Percentiles rank a stretch among this genome's conserved stretches.
Evolutionary conservation across 1,139 yeast species (phyloP).

Genomic region (Blastobotrys buckinghamii): DNA sequence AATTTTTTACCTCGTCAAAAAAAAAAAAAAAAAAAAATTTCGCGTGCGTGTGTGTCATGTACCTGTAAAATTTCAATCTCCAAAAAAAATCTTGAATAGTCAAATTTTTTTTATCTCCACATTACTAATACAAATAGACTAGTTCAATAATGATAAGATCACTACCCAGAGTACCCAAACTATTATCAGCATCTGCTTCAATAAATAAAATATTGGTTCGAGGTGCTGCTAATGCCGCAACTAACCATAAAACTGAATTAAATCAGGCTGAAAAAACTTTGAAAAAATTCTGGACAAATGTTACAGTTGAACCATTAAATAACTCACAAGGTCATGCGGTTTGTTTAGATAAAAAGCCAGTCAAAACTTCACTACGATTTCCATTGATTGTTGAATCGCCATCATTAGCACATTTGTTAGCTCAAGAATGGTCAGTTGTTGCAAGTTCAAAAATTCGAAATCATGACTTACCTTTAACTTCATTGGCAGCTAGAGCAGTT

Average conservation of each 20-base stretch:
- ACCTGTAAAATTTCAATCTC: background rate
- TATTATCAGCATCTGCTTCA: too few species aligned
- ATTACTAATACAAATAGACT: background rate
- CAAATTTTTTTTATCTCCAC: background rate
- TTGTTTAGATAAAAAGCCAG: slow-evolving; percentile 65
- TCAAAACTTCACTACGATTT: slow-evolving; percentile 82
- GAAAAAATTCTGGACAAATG: slow-evolving; percentile 81
- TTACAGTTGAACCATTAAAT: slow-evolving; percentile 40
- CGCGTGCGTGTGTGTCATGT: background rate
- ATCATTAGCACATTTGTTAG: slow-evolving; percentile 63
- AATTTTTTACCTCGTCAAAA: background rate
- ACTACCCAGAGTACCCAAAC: background rate
- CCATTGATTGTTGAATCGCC: slow-evolving; percentile 54
- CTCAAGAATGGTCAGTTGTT: slow-evolving; percentile 83
- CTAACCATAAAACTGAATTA: slow-evolving; percentile 47
- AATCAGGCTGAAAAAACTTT: slow-evolving; percentile 67
- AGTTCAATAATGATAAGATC: background rate
- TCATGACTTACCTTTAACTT: slow-evolving; percentile 78
- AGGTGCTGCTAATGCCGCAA: slow-evolving; percentile 14
- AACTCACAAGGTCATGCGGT: slow-evolving; percentile 43
- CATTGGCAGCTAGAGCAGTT: slow-evolving; percentile 78
- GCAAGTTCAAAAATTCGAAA: slow-evolving; percentile 70
- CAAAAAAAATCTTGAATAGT: background rate
- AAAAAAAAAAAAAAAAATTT: too few species aligned
- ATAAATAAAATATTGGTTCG: background rate